Percentiles rank a stretch among this genome's conserved stretches.
These are phyloP conservation scores for Trichoderma oligosporum DNA, from an alignment of 2,329 filamentous ascomycete species.

Conservation along the genomic window DNA sequence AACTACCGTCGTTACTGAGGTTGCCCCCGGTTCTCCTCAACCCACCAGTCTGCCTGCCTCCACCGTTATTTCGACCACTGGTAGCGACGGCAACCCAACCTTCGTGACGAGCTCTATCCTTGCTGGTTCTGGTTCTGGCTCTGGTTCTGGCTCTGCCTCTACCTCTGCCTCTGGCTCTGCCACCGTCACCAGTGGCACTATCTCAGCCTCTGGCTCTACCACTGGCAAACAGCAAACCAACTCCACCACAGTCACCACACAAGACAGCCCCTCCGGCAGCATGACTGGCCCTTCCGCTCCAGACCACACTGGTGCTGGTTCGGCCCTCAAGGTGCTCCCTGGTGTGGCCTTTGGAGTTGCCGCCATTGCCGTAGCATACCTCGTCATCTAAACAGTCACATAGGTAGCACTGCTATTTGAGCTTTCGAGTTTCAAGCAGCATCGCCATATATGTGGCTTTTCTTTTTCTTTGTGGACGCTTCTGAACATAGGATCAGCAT, in stretches of 20 bases:
- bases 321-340: slow-evolving; percentile 23
- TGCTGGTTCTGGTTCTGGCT: slow-evolving; percentile 21
- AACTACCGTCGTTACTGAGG: background rate
- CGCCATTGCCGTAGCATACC: slow-evolving; percentile 27
- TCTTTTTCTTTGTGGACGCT: background rate
- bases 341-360: slow-evolving; percentile 28
- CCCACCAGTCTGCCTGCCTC: background rate
- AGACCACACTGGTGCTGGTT: slow-evolving; percentile 32
- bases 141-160: slow-evolving; percentile 18
- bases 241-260: slow-evolving; percentile 26
- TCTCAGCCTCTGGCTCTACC: slow-evolving; percentile 20
- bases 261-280: slow-evolving; percentile 21
- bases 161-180: slow-evolving; percentile 21
- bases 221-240: slow-evolving; percentile 12
- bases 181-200: slow-evolving; percentile 18
- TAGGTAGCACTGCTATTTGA: background rate
- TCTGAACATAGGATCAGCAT: background rate
- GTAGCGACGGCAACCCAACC: slow-evolving; percentile 22
- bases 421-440: background rate
- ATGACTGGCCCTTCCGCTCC: slow-evolving; percentile 27
- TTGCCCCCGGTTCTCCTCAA: background rate
- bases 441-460: background rate
- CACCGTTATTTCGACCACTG: slow-evolving; percentile 24
- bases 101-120: slow-evolving; percentile 24
- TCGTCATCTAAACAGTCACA: slow-evolving; percentile 27